phyloP scores from a whole-genome alignment of 2,329 filamentous ascomycete genomes.

The Lachnellula occidentalis region DNA sequence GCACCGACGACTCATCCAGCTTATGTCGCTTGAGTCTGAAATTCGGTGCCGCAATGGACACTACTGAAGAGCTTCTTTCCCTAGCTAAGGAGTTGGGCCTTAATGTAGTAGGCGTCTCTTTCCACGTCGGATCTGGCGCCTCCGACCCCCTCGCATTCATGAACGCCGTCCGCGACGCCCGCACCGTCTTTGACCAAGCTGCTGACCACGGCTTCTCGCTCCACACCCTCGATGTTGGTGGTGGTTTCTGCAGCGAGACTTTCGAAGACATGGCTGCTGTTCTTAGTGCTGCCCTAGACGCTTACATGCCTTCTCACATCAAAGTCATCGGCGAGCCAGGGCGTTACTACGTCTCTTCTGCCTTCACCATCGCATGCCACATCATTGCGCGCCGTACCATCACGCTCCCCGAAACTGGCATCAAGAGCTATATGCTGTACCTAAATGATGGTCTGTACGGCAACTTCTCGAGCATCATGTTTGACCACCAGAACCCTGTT shows the following conservation, averaged over 20 bases:
- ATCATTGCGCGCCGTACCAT: conserved; percentile 93
- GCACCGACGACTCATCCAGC: conserved; percentile 92
- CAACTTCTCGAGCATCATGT: conserved; percentile 99
- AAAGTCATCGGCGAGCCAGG: conserved; percentile 94
- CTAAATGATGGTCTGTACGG: conserved; percentile 97
- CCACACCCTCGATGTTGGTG: conserved; percentile 87
- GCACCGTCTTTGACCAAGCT: conserved; percentile 83
- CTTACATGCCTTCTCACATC: conserved; percentile 74
- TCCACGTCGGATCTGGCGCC: conserved; percentile 95
- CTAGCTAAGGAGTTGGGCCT: conserved; percentile 77
- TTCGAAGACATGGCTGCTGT: conserved; percentile 88
- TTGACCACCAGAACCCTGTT: conserved; percentile 89
- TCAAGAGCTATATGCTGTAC: conserved; percentile 90
- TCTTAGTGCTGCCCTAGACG: conserved; percentile 73
- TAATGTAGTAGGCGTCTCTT: conserved; percentile 92
- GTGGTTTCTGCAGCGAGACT: conserved; percentile 84
- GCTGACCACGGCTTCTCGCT: conserved; percentile 69
- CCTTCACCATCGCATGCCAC: conserved; percentile 92
- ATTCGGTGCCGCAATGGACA: conserved; percentile 87
- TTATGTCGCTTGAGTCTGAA: conserved; percentile 95
- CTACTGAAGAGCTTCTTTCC: conserved; percentile 68
- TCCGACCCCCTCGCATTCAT: conserved; percentile 88
- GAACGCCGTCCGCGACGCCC: conserved; percentile 86
- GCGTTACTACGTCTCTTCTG: conserved; percentile 88
- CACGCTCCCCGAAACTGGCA: conserved; percentile 58